phyloP scores from a whole-genome alignment of 2,329 filamentous ascomycete species.

The Furcasterigmium furcatum region DNA sequence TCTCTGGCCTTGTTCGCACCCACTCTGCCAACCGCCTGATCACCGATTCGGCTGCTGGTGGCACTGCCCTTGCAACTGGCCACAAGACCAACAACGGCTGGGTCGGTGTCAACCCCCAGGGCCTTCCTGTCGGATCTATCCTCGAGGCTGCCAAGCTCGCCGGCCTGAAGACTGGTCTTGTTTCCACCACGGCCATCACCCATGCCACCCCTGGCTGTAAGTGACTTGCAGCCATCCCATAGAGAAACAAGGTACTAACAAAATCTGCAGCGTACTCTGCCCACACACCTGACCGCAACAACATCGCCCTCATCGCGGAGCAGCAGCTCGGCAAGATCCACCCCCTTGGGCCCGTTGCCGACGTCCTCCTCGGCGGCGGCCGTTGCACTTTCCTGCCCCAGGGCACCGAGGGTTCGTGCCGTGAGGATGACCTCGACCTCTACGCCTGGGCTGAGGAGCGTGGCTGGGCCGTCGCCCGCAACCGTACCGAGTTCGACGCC shows the following conservation, averaged over 20 bases:
- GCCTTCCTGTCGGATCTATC: conserved; percentile 26
- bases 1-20: conserved; percentile 8
- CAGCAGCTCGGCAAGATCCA: conserved; percentile 29
- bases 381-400: conserved; percentile 32
- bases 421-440: conserved; percentile 29
- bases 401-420: conserved; percentile 26
- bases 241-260: too few species aligned
- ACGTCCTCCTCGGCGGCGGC: conserved; percentile 32
- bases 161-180: conserved; percentile 30
- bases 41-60: conserved; percentile 32
- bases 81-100: conserved; percentile 31
- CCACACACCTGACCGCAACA: conserved; percentile 24
- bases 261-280: conserved; percentile 19
- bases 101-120: conserved; percentile 26
- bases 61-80: conserved; percentile 31
- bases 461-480: conserved; percentile 29
- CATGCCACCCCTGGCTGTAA: conserved; percentile 18
- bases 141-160: conserved; percentile 32
- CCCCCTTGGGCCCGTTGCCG: conserved; percentile 27
- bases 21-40: conserved; percentile 26
- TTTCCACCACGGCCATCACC: conserved; percentile 33
- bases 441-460: conserved; percentile 22
- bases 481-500: conserved; percentile 26
- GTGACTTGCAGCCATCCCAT: too few species aligned
- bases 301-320: conserved; percentile 26